Percentiles rank a stretch among this genome's conserved stretches.
These are phyloP conservation scores for Protomyces gravidus DNA, from an alignment of 1,139 yeast species.

Conservation along the genomic window DNA sequence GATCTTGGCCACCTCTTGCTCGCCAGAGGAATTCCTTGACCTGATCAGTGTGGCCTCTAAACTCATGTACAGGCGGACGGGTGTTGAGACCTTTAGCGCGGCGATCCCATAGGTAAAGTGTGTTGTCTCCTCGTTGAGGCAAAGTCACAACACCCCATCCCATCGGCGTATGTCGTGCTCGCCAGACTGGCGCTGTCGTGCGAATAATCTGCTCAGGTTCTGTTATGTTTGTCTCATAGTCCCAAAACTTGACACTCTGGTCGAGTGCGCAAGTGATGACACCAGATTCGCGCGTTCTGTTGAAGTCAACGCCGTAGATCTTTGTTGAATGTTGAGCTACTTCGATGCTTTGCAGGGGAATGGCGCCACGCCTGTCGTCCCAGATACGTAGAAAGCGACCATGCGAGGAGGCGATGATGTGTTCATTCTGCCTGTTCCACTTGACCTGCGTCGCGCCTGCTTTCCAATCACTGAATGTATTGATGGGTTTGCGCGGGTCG, in stretches of 20 bases:
- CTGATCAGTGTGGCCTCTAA: constrained; percentile 78
- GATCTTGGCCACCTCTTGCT: constrained; percentile 47
- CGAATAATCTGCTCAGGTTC: constrained; percentile 58
- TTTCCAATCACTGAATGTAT: constrained; percentile 84
- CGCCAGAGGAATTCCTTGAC: constrained; percentile 89
- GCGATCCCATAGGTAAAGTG: constrained; percentile 55
- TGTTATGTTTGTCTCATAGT: constrained; percentile 46
- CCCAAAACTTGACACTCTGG: constrained; percentile 83
- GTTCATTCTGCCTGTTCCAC: constrained; percentile 77
- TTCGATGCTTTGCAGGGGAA: constrained; percentile 60
- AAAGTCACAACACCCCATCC: constrained; percentile 87
- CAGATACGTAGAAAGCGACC: constrained; percentile 75
- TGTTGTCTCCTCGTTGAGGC: constrained; percentile 83
- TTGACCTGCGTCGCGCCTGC: constrained; percentile 94
- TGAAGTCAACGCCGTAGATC: constrained; percentile 84
- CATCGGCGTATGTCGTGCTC: constrained; percentile 84
- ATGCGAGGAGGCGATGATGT: constrained; percentile 79
- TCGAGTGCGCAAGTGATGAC: constrained; percentile 83
- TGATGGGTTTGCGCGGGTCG: constrained; percentile 63
- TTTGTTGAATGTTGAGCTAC: constrained; percentile 66
- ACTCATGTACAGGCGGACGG: constrained; percentile 56
- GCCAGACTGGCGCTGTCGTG: constrained; percentile 78
- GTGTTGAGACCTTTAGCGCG: constrained; percentile 38
- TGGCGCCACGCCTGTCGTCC: constrained; percentile 81
- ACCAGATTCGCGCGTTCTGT: constrained; percentile 54